These are phyloP conservation scores for Globisporangium nodosum DNA, from an alignment of 352 stramenopile genomes.

Conservation along the genomic window DNA sequence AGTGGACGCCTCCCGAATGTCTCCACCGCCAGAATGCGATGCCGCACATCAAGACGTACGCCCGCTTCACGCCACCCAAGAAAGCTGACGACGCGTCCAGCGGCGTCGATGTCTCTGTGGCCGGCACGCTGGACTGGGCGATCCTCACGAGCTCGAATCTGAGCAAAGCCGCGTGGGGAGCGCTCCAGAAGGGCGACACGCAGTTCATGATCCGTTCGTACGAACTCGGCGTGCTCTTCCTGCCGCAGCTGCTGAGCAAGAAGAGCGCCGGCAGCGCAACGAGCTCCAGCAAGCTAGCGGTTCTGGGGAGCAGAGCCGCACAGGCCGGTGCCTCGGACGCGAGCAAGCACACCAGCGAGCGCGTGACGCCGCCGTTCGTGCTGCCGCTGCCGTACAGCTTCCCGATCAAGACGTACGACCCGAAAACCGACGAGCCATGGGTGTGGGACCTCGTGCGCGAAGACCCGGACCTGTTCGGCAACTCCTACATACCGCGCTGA, in stretches of 20 bases:
- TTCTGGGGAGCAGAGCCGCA: slow-evolving; percentile 16
- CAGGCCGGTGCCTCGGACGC: slow-evolving; percentile 17
- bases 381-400: slow-evolving; percentile 66
- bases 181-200: slow-evolving; percentile 62
- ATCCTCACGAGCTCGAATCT: slow-evolving; percentile 80
- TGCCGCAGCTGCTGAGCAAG: slow-evolving; percentile 27
- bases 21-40: slow-evolving; percentile 74
- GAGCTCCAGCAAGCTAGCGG: too few species aligned
- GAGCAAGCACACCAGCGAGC: not conserved
- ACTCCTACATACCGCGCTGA: slow-evolving; percentile 51
- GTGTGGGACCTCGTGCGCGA: slow-evolving; percentile 73
- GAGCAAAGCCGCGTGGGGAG: slow-evolving; percentile 78
- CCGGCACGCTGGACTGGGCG: slow-evolving; percentile 48
- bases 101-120: slow-evolving; percentile 2
- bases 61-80: slow-evolving; percentile 34
- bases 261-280: not conserved
- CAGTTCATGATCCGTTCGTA: slow-evolving; percentile 85
- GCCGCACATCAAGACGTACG: slow-evolving; percentile 83
- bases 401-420: slow-evolving; percentile 62
- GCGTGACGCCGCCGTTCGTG: slow-evolving; percentile 1
- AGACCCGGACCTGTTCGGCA: slow-evolving; percentile 62
- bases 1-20: slow-evolving; percentile 49
- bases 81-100: slow-evolving; percentile 5
- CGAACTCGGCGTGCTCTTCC: slow-evolving; percentile 73
- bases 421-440: slow-evolving; percentile 70